Conservation (phyloP, 257 asterid species). For the Solanum chmielewskii region DNA sequence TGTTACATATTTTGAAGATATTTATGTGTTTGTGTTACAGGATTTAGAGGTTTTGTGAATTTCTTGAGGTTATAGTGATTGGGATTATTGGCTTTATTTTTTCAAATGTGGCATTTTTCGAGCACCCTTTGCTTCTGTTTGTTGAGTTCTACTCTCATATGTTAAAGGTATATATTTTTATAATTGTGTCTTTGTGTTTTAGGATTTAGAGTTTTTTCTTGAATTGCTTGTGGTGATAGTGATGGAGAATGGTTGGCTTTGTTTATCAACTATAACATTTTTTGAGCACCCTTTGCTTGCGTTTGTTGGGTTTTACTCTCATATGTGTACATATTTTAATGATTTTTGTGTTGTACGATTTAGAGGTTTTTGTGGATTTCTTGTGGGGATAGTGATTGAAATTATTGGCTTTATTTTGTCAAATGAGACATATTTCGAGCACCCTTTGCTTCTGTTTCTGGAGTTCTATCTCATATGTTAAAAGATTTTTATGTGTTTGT, state of each 20-base stretch:
- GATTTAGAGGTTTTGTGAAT: background rate
- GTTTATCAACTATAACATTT: background rate
- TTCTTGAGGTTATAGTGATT: background rate
- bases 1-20: background rate
- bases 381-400: background rate
- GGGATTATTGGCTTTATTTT: background rate
- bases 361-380: background rate
- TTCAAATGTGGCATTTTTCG: background rate
- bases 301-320: background rate
- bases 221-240: background rate
- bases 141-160: background rate
- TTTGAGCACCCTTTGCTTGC: background rate
- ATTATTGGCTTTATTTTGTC: background rate
- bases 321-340: background rate
- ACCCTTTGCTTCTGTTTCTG: conserved; percentile 1
- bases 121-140: background rate
- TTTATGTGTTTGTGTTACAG: background rate
- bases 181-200: background rate
- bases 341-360: background rate
- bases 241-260: background rate
- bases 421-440: background rate
- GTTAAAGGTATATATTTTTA: background rate
- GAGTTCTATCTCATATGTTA: background rate
- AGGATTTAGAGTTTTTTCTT: background rate
- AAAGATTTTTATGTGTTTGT: background rate